Conservation (phyloP, 176 grass and related monocot species). For the Bonia amplexicaulis region DNA sequence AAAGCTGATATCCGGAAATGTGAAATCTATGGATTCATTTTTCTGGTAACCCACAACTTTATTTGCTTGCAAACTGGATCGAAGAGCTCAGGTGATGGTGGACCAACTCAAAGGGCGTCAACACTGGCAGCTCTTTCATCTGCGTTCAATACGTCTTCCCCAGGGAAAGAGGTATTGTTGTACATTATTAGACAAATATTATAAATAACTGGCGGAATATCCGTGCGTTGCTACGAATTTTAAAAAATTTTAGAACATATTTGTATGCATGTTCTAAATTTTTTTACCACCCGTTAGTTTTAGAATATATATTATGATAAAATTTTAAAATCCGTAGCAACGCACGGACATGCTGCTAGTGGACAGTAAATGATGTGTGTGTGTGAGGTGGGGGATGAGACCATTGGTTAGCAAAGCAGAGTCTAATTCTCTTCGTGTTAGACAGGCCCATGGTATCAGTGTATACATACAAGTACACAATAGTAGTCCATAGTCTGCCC, state of each 20-base stretch:
- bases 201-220: not conserved
- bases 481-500: too few relatives aligned
- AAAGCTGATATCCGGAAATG: not conserved
- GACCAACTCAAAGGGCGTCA: slow-evolving; percentile 91
- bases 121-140: slow-evolving; percentile 86
- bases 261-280: too few relatives aligned
- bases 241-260: too few relatives aligned
- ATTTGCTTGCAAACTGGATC: slow-evolving; percentile 33
- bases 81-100: slow-evolving; percentile 64
- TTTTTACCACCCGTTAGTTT: too few relatives aligned
- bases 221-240: too few relatives aligned
- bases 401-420: not conserved
- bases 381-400: too few relatives aligned
- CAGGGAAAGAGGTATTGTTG: slow-evolving; percentile 39
- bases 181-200: not conserved
- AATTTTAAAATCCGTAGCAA: too few relatives aligned
- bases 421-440: not conserved
- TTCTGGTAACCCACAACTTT: not conserved
- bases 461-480: too few relatives aligned
- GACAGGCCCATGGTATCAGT: not conserved
- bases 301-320: too few relatives aligned
- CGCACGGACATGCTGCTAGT: fast-evolving
- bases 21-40: slow-evolving; percentile 5
- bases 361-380: too few relatives aligned
- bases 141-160: slow-evolving; percentile 75